Evolutionary conservation across 2,329 filamentous ascomycete genomes (phyloP).

Genomic region (Huntiella decipiens): DNA sequence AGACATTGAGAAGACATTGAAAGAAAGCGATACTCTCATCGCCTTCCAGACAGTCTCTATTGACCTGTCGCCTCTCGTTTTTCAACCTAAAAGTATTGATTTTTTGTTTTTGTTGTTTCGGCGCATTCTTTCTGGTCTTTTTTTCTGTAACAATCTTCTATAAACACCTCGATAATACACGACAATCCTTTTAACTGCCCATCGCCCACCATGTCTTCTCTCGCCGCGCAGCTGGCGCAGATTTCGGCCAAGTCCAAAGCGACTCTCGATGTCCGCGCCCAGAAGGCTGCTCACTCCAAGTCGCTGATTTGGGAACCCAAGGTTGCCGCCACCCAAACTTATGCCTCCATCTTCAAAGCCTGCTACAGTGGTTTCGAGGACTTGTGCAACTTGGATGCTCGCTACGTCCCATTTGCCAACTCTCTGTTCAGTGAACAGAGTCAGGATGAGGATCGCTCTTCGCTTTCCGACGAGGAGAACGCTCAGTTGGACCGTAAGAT

Average conservation of each 20-base stretch:
- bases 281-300: constrained; percentile 80
- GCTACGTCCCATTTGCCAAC: constrained; percentile 54
- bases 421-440: constrained; percentile 90
- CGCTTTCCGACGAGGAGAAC: constrained; percentile 70
- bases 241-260: constrained; percentile 81
- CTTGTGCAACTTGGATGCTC: constrained; percentile 65
- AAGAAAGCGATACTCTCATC: not conserved
- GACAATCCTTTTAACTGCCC: not conserved
- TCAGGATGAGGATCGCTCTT: constrained; percentile 67
- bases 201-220: constrained; percentile 53
- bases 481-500: constrained; percentile 58
- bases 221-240: constrained; percentile 84
- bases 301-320: constrained; percentile 84
- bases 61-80: not conserved
- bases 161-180: not conserved
- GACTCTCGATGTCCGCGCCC: constrained; percentile 79
- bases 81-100: constrained; percentile 1
- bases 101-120: not conserved
- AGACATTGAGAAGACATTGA: not conserved
- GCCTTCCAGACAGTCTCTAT: not conserved
- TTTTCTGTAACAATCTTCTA: not conserved
- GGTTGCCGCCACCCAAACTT: constrained; percentile 72
- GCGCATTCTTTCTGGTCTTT: constrained; percentile 2
- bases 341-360: constrained; percentile 70
- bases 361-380: constrained; percentile 84